Percentiles rank a stretch among this genome's conserved stretches.
Conservation (phyloP, 2,329 filamentous ascomycete species). For the Colletotrichum simmondsii region DNA sequence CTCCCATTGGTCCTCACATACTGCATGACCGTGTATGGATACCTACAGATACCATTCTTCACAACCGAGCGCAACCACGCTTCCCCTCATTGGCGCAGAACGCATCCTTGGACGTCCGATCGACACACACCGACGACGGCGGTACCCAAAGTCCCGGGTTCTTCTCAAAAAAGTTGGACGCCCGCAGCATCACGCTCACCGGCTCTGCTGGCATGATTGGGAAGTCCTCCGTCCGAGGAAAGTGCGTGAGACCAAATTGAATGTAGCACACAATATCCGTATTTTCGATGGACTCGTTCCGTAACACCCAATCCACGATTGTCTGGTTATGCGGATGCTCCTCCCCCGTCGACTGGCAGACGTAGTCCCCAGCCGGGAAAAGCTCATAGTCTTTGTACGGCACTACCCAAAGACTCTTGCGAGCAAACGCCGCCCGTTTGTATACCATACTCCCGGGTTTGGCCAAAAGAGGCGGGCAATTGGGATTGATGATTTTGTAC, state of each 20-base stretch:
- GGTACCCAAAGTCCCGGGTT: constrained; percentile 55
- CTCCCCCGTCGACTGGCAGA: constrained; percentile 3
- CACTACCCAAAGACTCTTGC: constrained; percentile 11
- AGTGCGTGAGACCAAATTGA: constrained; percentile 66
- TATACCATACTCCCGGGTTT: constrained; percentile 15
- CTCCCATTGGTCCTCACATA: too few relatives aligned
- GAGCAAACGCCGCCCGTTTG: constrained; percentile 18
- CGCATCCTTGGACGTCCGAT: neutral
- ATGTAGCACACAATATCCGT: constrained; percentile 67
- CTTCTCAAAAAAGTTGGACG: constrained; percentile 62
- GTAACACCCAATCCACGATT: constrained; percentile 5
- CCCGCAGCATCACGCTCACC: constrained; percentile 58
- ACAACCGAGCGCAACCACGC: neutral
- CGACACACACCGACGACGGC: constrained; percentile 7
- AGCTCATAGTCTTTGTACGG: constrained; percentile 11
- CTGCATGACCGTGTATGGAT: neutral
- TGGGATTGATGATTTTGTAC: constrained; percentile 29
- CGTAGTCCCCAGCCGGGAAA: constrained; percentile 13
- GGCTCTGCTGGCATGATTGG: constrained; percentile 69
- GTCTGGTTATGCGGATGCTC: constrained; percentile 60
- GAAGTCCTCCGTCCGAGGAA: constrained; percentile 66
- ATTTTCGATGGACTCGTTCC: constrained; percentile 61
- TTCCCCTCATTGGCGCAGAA: neutral
- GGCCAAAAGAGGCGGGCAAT: constrained; percentile 15
- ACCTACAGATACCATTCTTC: neutral